phyloP scores from a whole-genome alignment of 306 rosid genomes.

The Leucaena leucocephala region DNA sequence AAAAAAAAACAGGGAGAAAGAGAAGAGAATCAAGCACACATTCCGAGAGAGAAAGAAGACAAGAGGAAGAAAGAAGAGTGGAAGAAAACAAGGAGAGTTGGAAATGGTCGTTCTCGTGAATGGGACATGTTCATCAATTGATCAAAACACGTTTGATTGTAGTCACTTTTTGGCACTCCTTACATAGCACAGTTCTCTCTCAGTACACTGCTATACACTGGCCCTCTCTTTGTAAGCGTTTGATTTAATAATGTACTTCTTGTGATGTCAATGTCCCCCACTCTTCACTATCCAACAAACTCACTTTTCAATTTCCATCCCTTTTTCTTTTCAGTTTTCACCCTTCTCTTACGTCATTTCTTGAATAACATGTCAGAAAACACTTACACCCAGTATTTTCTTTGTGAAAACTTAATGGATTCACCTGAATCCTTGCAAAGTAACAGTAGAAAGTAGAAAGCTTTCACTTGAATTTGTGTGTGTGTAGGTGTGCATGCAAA shows the following conservation, averaged over 20 bases:
- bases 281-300: conserved; percentile 27
- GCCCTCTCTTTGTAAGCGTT: not conserved
- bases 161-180: conserved; percentile 11
- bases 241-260: conserved; percentile 22
- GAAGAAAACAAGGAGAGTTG: conserved; percentile 66
- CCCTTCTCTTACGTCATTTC: no score
- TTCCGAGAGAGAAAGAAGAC: conserved; percentile 68
- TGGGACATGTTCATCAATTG: conserved; percentile 47
- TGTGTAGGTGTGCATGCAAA: conserved; percentile 9
- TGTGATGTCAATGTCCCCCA: conserved; percentile 62
- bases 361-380: no score
- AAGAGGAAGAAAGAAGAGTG: conserved; percentile 49
- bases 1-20: not conserved
- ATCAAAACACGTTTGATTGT: not conserved
- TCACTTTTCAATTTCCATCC: conserved; percentile 15
- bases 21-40: conserved; percentile 52
- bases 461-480: not conserved
- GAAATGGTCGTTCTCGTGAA: conserved; percentile 71
- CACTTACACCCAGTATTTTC: no score
- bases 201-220: not conserved
- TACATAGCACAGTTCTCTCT: not conserved
- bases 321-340: no score
- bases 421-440: conserved; percentile 30
- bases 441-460: conserved; percentile 5
- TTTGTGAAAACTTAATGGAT: no score